phyloP scores from a whole-genome alignment of 225 moss, liverwort and hornwort species.

The Anthoceros angustus region DNA sequence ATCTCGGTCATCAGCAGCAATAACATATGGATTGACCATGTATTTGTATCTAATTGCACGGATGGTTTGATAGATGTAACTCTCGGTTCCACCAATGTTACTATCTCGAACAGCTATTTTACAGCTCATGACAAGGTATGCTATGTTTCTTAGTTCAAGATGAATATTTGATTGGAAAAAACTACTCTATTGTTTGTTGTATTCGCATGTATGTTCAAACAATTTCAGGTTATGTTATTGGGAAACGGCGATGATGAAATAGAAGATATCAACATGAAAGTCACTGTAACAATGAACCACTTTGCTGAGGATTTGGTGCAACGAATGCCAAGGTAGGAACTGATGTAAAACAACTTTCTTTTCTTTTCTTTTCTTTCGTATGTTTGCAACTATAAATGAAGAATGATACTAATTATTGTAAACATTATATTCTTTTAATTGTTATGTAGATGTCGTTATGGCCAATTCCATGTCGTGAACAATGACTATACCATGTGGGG shows the following conservation, averaged over 20 bases:
- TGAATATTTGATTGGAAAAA: too few relatives aligned
- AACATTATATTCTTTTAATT: too few relatives aligned
- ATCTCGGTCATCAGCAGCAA: slow-evolving; percentile 15
- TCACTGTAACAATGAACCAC: slow-evolving; percentile 23
- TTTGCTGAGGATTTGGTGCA: slow-evolving; percentile 16
- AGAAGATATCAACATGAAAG: slow-evolving; percentile 18
- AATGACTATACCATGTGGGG: slow-evolving; percentile 20
- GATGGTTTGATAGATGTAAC: slow-evolving; percentile 19
- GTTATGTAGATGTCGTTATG: slow-evolving; percentile 19
- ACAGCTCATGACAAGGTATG: slow-evolving; percentile 17
- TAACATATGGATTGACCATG: slow-evolving; percentile 25
- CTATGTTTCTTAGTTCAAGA: not conserved
- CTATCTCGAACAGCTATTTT: slow-evolving; percentile 23
- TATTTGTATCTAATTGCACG: slow-evolving; percentile 13
- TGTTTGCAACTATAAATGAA: too few relatives aligned
- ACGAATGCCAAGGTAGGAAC: slow-evolving; percentile 17
- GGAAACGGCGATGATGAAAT: slow-evolving; percentile 12
- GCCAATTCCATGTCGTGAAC: slow-evolving; percentile 21
- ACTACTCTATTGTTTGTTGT: too few relatives aligned
- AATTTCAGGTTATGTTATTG: slow-evolving; percentile 21
- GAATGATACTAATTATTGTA: too few relatives aligned
- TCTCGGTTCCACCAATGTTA: slow-evolving; percentile 17
- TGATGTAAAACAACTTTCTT: too few relatives aligned
- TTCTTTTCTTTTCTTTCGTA: too few relatives aligned
- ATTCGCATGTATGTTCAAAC: too few relatives aligned